Evolutionary conservation across 257 asterid species (phyloP).

Genomic region (Catharanthus roseus): DNA sequence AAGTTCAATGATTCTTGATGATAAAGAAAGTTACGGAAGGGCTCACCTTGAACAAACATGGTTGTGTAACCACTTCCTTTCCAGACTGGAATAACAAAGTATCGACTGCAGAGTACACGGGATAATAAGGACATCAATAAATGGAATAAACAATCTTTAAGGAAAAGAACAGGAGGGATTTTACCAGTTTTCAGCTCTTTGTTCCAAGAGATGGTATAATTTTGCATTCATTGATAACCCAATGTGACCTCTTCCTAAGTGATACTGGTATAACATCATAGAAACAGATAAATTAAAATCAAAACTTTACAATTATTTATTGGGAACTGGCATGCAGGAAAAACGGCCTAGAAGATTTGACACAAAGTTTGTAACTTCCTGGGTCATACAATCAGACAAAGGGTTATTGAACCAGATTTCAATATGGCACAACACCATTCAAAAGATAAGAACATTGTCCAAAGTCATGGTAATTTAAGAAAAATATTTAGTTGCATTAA

Average conservation of each 20-base stretch:
- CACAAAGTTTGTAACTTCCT: background rate
- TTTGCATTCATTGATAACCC: slow-evolving; percentile 73
- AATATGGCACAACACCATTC: background rate
- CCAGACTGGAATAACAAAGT: slow-evolving; percentile 91
- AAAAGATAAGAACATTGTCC: background rate
- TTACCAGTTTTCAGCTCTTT: slow-evolving; percentile 77
- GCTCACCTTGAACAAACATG: slow-evolving; percentile 83
- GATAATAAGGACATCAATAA: slow-evolving; percentile 13
- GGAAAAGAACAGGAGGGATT: slow-evolving; percentile 6
- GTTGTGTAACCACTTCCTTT: slow-evolving; percentile 88
- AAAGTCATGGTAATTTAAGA: background rate
- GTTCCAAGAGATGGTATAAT: slow-evolving; percentile 58
- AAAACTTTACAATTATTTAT: background rate
- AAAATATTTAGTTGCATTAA: background rate
- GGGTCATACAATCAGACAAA: background rate
- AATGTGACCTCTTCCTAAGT: slow-evolving; percentile 95
- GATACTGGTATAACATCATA: slow-evolving; percentile 53
- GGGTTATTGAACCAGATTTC: background rate
- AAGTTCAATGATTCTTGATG: background rate
- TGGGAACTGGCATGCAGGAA: background rate
- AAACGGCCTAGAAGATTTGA: background rate
- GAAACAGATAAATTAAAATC: background rate
- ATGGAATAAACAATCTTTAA: slow-evolving; percentile 10
- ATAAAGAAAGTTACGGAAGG: slow-evolving; percentile 8
- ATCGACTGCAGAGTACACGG: slow-evolving; percentile 47